Evolutionary conservation across 2,329 filamentous ascomycete genomes (phyloP), one percentile per base, ranked within the genome.

Genomic region (Fusarium sp.): DNA sequence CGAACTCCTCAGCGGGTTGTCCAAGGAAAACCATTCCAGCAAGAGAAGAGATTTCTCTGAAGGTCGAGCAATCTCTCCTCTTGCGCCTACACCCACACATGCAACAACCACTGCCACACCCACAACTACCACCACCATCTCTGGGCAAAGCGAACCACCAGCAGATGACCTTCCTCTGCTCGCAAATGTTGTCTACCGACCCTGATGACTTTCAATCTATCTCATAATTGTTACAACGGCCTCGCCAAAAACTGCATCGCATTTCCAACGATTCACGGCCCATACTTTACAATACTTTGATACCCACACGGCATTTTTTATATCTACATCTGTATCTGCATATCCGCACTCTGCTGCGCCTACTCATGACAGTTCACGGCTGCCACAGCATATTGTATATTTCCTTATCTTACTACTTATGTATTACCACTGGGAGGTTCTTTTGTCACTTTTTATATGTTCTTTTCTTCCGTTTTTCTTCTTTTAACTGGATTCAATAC

Each of bases 151-250:
- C 69, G 78, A 70, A 39, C 74, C 51, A 61, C 69, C 69, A 30
- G 72, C 71, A 9, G 72, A 75, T 21, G 77, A 77, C 46, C 54
- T 72, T 23, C 77, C 85, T 25, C 81, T 86, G 52, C 81, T 88
- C 45, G 83, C 84, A 46, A 83, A 79, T 46, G 84, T 84, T 42
- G 85, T 86, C 37, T 87, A 86, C 75, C 81, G 81, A 56, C 83
- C 84, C 44, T 78, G 69, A 77, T 63, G 41, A 42, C 34, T 46
- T 58, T 34, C 23, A 46, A 51, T 30, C 23, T 59, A 56, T 49
- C 41, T 55, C 30, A 58, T 52, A 37, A 50, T 51, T 50, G 53
- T 58, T 49, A 39, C 31, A 28, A 30, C 44, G 26, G 54, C 58
- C 65, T 62, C 45, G 50, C 66, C 60, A 57, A 25, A 25, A 34